Percentiles rank a stretch among this genome's conserved stretches.
These are phyloP conservation scores for Turritis glabra DNA, from an alignment of 345 rosid species.

Conservation along the genomic window DNA sequence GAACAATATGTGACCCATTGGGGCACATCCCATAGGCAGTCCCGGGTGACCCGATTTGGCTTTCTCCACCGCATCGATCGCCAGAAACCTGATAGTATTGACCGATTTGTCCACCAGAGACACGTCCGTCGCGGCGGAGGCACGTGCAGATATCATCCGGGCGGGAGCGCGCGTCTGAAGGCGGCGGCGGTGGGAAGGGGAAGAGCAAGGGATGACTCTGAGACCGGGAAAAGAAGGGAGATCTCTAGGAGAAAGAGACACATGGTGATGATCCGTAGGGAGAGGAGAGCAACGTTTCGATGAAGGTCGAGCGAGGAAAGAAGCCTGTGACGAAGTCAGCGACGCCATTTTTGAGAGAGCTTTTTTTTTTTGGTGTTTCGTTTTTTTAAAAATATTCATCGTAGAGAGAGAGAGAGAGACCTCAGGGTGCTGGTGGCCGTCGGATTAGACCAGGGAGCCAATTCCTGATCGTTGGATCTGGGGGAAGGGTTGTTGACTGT, in stretches of 20 bases:
- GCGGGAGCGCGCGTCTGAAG: slow-evolving; percentile 26
- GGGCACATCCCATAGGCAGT: slow-evolving; percentile 64
- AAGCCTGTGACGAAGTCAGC: slow-evolving; percentile 53
- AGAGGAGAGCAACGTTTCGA: slow-evolving; percentile 32
- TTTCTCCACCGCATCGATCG: slow-evolving; percentile 58
- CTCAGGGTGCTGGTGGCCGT: not conserved
- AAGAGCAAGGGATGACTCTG: slow-evolving; percentile 40
- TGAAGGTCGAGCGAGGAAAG: slow-evolving; percentile 45
- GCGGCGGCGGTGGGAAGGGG: slow-evolving; percentile 19
- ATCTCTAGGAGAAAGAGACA: slow-evolving; percentile 25
- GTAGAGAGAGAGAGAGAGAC: not conserved
- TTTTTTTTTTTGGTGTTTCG: not conserved
- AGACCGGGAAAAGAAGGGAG: slow-evolving; percentile 47
- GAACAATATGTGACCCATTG: slow-evolving; percentile 88
- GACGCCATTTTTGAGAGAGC: slow-evolving; percentile 47
- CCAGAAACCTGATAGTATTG: slow-evolving; percentile 49
- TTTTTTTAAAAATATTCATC: not conserved
- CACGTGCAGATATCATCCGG: slow-evolving; percentile 13
- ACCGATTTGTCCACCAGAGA: slow-evolving; percentile 36
- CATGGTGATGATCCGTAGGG: slow-evolving; percentile 37
- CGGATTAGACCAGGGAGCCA: not conserved
- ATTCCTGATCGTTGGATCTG: slow-evolving; percentile 18
- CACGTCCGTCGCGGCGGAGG: slow-evolving; percentile 23
- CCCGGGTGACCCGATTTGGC: slow-evolving; percentile 68
- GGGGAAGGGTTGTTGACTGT: not conserved